Conservation (phyloP, 768 basidiomycete genomes). For the Arthromyces matolae region DNA sequence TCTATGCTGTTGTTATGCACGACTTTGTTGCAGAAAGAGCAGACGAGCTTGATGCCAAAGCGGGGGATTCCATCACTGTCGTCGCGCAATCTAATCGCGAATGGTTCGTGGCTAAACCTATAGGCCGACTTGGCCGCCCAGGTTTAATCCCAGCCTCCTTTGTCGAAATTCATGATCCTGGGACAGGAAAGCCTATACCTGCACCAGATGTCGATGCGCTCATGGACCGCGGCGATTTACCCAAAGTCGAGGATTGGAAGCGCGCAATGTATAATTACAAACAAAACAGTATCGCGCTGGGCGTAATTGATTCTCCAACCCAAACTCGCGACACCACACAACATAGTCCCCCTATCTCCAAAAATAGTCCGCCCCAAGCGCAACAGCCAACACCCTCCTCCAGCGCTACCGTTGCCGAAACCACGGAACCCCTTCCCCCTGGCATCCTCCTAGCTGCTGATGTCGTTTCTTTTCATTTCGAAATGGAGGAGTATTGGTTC, state of each 20-base stretch:
- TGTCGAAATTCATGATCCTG: constrained; percentile 93
- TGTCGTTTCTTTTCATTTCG: constrained; percentile 96
- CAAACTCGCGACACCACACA: constrained; percentile 36
- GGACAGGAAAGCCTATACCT: constrained; percentile 72
- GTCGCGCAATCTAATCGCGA: constrained; percentile 99
- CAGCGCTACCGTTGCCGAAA: constrained; percentile 33
- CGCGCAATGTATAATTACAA: constrained; percentile 93
- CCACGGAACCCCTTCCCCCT: constrained; percentile 58
- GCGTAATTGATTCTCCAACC: constrained; percentile 68
- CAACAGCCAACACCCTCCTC: constrained; percentile 28
- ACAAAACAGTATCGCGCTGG: constrained; percentile 91
- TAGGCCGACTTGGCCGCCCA: constrained; percentile 89
- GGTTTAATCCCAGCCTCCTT: constrained; percentile 97
- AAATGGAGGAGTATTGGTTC: constrained; percentile 98
- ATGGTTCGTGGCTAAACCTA: constrained; percentile 99
- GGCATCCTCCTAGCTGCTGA: constrained; percentile 84
- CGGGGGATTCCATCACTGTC: constrained; percentile 91
- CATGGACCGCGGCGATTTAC: constrained; percentile 85
- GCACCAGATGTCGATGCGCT: constrained; percentile 59
- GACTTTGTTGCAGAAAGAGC: constrained; percentile 94
- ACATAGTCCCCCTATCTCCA: constrained; percentile 37
- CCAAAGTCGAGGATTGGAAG: constrained; percentile 99
- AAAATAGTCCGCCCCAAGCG: constrained; percentile 17
- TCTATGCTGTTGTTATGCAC: constrained; percentile 93
- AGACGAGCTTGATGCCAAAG: constrained; percentile 93